Percentiles rank a stretch among this genome's conserved stretches.
Evolutionary conservation across 805 yeast species (phyloP).

Genomic region (Saturnispora bothae): DNA sequence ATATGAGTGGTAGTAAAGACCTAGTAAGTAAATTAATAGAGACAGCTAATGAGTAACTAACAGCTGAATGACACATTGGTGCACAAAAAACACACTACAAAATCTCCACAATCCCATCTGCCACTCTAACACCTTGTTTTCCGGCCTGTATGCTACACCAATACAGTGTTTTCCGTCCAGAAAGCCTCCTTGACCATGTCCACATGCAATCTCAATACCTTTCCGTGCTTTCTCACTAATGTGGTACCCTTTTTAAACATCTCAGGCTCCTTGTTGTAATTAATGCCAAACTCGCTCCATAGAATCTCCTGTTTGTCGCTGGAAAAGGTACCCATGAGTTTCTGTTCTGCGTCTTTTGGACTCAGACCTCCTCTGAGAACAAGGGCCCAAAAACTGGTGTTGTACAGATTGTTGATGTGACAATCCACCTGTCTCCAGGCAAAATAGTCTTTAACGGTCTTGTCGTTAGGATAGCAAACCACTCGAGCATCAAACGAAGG

Average conservation of each 20-base stretch:
- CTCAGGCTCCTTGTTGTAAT: conserved; percentile 85
- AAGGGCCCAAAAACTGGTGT: conserved; percentile 85
- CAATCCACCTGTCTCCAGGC: conserved; percentile 96
- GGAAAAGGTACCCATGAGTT: conserved; percentile 66
- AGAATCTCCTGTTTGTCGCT: conserved; percentile 84
- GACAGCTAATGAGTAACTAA: no score
- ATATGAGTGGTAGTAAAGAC: no score
- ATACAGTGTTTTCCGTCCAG: no score
- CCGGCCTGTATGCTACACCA: no score
- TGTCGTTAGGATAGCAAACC: conserved; percentile 64
- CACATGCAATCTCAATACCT: conserved; percentile 22
- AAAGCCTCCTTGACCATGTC: conserved; percentile 58
- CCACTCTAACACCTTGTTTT: no score
- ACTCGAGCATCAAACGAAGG: conserved; percentile 93
- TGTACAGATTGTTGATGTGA: conserved; percentile 89
- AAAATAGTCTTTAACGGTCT: conserved; percentile 65
- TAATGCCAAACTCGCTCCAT: conserved; percentile 72
- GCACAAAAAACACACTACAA: no score
- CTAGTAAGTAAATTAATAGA: no score
- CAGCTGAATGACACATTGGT: no score
- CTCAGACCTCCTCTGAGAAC: conserved; percentile 59
- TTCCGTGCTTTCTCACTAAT: conserved; percentile 48
- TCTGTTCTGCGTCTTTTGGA: conserved; percentile 72
- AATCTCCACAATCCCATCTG: no score
- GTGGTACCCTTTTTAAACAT: conserved; percentile 79